These are phyloP conservation scores for Gossypium mustelinum DNA, from an alignment of 345 rosid species.

Conservation along the genomic window DNA sequence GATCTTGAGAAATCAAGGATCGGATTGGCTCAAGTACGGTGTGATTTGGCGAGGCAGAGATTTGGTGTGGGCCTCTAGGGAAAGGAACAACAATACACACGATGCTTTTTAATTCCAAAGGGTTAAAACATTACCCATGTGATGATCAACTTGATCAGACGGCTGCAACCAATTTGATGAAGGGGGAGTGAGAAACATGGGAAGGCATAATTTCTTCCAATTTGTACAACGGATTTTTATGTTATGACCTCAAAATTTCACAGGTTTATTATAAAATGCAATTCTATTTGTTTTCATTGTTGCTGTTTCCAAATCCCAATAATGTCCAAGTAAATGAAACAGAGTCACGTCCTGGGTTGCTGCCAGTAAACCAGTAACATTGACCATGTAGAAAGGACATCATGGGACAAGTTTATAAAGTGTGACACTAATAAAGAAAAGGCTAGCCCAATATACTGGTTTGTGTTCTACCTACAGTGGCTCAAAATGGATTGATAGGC, in stretches of 20 bases:
- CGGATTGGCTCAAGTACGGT: slow-evolving; percentile 64
- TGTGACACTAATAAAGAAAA: too few relatives aligned
- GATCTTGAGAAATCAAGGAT: slow-evolving; percentile 76
- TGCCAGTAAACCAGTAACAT: neutral
- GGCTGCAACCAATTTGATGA: neutral
- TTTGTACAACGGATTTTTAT: neutral
- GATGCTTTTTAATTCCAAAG: neutral
- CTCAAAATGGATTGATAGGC: too few relatives aligned
- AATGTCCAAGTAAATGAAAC: neutral
- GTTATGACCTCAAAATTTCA: neutral
- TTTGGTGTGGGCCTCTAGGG: slow-evolving; percentile 33
- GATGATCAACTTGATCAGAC: slow-evolving; percentile 8
- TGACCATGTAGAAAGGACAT: too few relatives aligned
- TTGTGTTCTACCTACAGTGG: too few relatives aligned
- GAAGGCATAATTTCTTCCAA: neutral
- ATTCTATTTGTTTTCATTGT: neutral
- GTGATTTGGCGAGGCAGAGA: slow-evolving; percentile 75
- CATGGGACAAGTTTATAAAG: too few relatives aligned
- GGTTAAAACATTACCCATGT: neutral
- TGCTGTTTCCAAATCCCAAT: neutral
- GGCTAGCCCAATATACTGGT: too few relatives aligned
- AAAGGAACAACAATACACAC: neutral
- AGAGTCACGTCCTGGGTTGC: neutral
- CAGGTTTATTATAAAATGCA: neutral
- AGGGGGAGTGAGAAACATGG: neutral